Evolutionary conservation across 345 rosid genomes (phyloP), one percentile per base, ranked within the genome.

Genomic region (Brassica rapa): DNA sequence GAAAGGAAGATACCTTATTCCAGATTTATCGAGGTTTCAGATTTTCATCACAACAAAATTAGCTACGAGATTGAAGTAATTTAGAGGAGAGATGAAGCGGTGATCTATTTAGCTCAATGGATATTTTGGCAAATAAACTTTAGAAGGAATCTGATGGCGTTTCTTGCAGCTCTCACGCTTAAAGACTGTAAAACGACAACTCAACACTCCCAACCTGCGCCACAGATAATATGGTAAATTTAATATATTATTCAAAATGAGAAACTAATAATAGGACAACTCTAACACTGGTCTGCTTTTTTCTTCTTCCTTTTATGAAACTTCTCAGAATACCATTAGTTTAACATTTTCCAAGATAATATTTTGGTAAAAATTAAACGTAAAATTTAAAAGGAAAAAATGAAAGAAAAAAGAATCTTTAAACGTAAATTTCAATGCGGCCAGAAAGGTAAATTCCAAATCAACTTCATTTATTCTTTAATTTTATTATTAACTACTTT

Each of bases 1-100:
- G 53, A 46, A 14, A 46, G 70, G 9, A 51, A 51, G 27, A 15
- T 68, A 69, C 73, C 73, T 24, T 69, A 51, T 15, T 29, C 33
- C 41, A 68, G 72, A 68, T 49, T 68, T 68, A 8, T 49, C 15
- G 15, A 27, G 72, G 61, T 56, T 21, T 69, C 25, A 29, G 72
- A 68, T 49, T 27, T 25, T 66, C 4, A 4, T 11, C 19, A 11
- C n/a, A 23, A n/a, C n/a, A n/a, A 49, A 25, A 25, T 25, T n/a
- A 25, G 61, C 41, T 14, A 57, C 39, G 24, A 27, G 32, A 49
- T n/a, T 14, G 7, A 8, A 7, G 72, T 46, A 14, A n/a, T 49
- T 49, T 23, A 8, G 27, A 49, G 61, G 72, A 51, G 62, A 51
- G 43, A 30, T 29, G 41, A 29, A 27, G 61, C 71, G 57, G 56